phyloP scores from a whole-genome alignment of 257 asterid species.

The Knoxia roxburghii region DNA sequence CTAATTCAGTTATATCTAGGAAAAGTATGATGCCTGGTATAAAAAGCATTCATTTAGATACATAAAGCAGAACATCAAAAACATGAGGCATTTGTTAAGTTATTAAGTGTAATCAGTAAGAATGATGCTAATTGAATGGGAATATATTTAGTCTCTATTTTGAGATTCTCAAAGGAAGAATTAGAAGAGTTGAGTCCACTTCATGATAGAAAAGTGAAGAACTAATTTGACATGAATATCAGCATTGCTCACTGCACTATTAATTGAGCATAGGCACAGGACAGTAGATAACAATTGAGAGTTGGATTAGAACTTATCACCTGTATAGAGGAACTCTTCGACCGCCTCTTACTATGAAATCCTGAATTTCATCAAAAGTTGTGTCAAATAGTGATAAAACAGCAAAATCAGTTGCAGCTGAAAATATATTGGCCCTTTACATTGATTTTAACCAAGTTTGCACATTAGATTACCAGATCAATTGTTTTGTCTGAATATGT shows the following conservation, averaged over 20 bases:
- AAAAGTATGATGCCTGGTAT: not conserved
- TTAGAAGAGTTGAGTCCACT: not conserved
- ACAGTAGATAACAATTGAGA: not conserved
- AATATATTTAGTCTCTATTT: not conserved
- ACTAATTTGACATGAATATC: not conserved
- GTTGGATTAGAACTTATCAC: constrained; percentile 29
- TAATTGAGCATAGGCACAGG: not conserved
- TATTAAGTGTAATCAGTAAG: not conserved
- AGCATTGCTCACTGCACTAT: not conserved
- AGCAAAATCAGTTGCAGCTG: not conserved
- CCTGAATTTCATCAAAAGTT: constrained; percentile 45
- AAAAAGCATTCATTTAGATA: not conserved
- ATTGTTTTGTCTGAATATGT: not conserved
- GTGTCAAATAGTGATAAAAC: constrained; percentile 4
- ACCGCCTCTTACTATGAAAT: constrained; percentile 80
- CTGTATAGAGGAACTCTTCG: constrained; percentile 82
- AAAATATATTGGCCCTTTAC: not conserved
- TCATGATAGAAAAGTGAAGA: not conserved
- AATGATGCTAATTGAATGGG: not conserved
- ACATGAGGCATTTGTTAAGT: no score
- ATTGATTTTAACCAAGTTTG: not conserved
- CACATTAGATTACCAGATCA: not conserved
- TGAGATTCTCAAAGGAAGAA: not conserved
- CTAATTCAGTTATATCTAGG: not conserved
- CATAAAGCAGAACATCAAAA: not conserved